Evolutionary conservation across 2,329 filamentous ascomycete genomes (phyloP).

Genomic region (Colletotrichum melonis): DNA sequence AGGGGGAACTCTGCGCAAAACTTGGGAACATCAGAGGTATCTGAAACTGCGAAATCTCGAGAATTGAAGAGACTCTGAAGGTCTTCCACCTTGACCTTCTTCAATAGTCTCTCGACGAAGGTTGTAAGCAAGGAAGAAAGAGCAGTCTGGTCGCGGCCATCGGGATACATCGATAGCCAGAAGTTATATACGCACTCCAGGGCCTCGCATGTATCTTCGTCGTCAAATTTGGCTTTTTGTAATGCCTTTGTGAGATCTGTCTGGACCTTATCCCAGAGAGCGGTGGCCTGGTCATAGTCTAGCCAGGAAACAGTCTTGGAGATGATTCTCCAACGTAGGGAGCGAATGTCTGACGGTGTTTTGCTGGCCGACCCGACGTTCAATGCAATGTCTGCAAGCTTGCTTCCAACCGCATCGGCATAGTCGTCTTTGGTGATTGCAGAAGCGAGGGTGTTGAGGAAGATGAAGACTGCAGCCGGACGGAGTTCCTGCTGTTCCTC

Average conservation of each 20-base stretch:
- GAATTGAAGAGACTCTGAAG: conserved; percentile 9
- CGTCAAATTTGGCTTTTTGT: conserved; percentile 45
- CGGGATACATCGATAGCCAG: conserved; percentile 52
- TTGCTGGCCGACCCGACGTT: conserved; percentile 41
- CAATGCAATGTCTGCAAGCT: conserved; percentile 50
- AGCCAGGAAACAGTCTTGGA: conserved; percentile 50
- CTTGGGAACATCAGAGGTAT: conserved; percentile 8
- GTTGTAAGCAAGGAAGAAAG: conserved; percentile 45
- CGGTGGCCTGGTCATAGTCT: conserved; percentile 41
- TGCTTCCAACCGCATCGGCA: conserved; percentile 53
- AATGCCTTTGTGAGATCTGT: conserved; percentile 47
- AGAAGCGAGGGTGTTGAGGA: conserved; percentile 55
- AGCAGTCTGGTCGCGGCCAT: conserved; percentile 44
- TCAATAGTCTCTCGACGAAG: conserved; percentile 47
- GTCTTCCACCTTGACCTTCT: conserved; percentile 23
- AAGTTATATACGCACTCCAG: conserved; percentile 52
- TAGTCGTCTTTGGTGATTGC: conserved; percentile 56
- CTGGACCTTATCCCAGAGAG: conserved; percentile 48
- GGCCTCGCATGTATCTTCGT: conserved; percentile 52
- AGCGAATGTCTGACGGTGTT: conserved; percentile 43
- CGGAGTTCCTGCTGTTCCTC: conserved; percentile 44
- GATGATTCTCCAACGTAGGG: conserved; percentile 55
- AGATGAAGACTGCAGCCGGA: conserved; percentile 50
- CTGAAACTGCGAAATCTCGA: background rate
- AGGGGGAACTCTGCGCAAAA: conserved; percentile 28